Percentiles rank a stretch among this genome's conserved stretches.
These are phyloP conservation scores for Schoenoplectus triqueter DNA, from an alignment of 202 grass and related monocot genomes.

Conservation along the genomic window DNA sequence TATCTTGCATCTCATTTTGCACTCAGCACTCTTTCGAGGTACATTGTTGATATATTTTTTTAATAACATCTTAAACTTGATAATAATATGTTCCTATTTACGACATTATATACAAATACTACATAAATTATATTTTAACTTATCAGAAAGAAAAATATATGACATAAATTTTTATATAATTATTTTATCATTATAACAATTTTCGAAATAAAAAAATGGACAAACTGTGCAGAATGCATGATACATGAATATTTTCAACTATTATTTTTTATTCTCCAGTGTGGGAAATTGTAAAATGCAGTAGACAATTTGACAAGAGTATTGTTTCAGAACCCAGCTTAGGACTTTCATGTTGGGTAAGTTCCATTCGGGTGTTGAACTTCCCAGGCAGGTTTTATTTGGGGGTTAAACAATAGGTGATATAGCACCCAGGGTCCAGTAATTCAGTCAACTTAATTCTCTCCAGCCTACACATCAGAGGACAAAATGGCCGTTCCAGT, in stretches of 20 bases:
- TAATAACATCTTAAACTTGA: too few relatives aligned
- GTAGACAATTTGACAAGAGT: background rate
- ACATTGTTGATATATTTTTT: too few relatives aligned
- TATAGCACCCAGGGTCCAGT: background rate
- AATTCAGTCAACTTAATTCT: background rate
- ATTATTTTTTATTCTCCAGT: background rate
- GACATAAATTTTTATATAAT: background rate
- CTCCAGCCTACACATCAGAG: background rate
- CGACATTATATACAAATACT: too few relatives aligned
- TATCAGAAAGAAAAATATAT: too few relatives aligned
- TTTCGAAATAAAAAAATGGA: background rate
- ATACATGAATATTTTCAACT: background rate
- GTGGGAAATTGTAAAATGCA: background rate
- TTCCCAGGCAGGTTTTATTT: constrained; percentile 25
- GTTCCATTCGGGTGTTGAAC: constrained; percentile 25
- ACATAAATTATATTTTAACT: too few relatives aligned
- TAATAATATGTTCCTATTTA: too few relatives aligned
- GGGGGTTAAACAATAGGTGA: constrained; percentile 20
- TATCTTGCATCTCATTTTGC: background rate
- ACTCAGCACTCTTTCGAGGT: background rate
- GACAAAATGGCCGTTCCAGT: background rate
- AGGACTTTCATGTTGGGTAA: background rate
- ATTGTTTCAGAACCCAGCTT: background rate
- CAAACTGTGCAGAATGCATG: background rate
- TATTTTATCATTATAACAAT: too few relatives aligned